Evolutionary conservation across 352 stramenopile species (phyloP).

Genomic region (Globisporangium lucens): DNA sequence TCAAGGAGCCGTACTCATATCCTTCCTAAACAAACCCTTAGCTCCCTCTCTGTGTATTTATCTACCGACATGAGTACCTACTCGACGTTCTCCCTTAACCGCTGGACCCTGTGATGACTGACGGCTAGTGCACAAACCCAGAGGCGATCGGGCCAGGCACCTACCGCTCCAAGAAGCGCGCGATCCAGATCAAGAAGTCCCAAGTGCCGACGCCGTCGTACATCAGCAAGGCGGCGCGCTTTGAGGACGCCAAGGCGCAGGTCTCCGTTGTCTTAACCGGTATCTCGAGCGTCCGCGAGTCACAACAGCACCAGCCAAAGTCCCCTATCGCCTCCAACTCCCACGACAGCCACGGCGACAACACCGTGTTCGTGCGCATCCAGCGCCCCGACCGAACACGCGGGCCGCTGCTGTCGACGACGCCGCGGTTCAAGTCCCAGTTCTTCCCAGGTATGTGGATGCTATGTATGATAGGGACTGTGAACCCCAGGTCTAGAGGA

Average conservation of each 20-base stretch:
- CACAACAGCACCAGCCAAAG: neutral
- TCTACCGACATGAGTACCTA: neutral
- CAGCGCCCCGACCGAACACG: slow-evolving; percentile 34
- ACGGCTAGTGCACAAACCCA: slow-evolving; percentile 25
- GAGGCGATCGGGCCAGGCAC: slow-evolving; percentile 55
- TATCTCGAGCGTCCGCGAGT: slow-evolving; percentile 1
- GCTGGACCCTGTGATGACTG: neutral
- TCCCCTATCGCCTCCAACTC: neutral
- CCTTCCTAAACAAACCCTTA: neutral
- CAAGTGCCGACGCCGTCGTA: slow-evolving; percentile 56
- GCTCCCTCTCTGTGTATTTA: neutral
- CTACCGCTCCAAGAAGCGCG: slow-evolving; percentile 54
- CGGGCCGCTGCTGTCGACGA: slow-evolving; percentile 54
- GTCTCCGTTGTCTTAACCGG: slow-evolving; percentile 38
- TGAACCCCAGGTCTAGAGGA: neutral
- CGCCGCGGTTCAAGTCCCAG: slow-evolving; percentile 63
- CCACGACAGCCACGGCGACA: neutral
- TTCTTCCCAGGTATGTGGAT: slow-evolving; percentile 49
- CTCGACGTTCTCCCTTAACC: slow-evolving; percentile 11
- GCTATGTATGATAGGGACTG: neutral
- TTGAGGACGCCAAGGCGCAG: slow-evolving; percentile 55
- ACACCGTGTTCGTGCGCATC: slow-evolving; percentile 15
- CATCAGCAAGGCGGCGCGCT: slow-evolving; percentile 49
- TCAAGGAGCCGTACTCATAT: slow-evolving; percentile 62
- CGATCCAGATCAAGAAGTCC: slow-evolving; percentile 59